phyloP scores from a whole-genome alignment of 1,284 basidiomycete genomes.

The Heterobasidion parviporum region DNA sequence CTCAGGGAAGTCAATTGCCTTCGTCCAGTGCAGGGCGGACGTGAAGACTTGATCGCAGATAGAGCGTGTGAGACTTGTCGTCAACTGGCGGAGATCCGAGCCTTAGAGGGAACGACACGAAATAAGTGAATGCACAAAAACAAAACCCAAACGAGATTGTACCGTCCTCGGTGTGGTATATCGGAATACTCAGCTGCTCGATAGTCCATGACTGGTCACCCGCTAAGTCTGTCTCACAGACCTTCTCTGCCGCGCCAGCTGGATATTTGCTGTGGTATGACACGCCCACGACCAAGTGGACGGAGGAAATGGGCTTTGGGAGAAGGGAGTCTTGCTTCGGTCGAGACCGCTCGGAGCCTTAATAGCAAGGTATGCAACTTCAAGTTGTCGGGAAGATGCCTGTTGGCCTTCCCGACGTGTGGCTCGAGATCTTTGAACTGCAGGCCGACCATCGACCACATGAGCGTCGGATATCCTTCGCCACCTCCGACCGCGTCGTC shows the following conservation, averaged over 20 bases:
- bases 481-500: slow-evolving; percentile 87
- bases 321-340: slow-evolving; percentile 91
- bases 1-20: slow-evolving; percentile 83
- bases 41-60: slow-evolving; percentile 93
- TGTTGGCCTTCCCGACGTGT: slow-evolving; percentile 86
- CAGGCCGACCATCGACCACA: slow-evolving; percentile 88
- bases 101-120: slow-evolving; percentile 37
- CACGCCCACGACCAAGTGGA: slow-evolving; percentile 90
- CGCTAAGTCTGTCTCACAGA: slow-evolving; percentile 67
- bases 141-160: slow-evolving; percentile 20
- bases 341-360: slow-evolving; percentile 83
- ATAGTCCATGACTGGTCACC: slow-evolving; percentile 79
- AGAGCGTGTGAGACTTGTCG: slow-evolving; percentile 68
- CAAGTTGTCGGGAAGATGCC: slow-evolving; percentile 73
- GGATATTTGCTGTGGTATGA: slow-evolving; percentile 94
- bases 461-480: slow-evolving; percentile 89
- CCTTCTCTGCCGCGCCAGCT: slow-evolving; percentile 65
- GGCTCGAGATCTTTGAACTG: slow-evolving; percentile 70
- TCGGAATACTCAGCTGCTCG: slow-evolving; percentile 72
- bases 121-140: slow-evolving; percentile 5
- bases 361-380: slow-evolving; percentile 82
- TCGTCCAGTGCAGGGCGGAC: slow-evolving; percentile 86
- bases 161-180: slow-evolving; percentile 93
- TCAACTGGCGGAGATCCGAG: slow-evolving; percentile 65
- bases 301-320: slow-evolving; percentile 92